Percentiles rank a stretch among this genome's conserved stretches.
These are phyloP conservation scores for Aureobasidium sp. DNA, from an alignment of 2,329 filamentous ascomycete species.

Conservation along the genomic window DNA sequence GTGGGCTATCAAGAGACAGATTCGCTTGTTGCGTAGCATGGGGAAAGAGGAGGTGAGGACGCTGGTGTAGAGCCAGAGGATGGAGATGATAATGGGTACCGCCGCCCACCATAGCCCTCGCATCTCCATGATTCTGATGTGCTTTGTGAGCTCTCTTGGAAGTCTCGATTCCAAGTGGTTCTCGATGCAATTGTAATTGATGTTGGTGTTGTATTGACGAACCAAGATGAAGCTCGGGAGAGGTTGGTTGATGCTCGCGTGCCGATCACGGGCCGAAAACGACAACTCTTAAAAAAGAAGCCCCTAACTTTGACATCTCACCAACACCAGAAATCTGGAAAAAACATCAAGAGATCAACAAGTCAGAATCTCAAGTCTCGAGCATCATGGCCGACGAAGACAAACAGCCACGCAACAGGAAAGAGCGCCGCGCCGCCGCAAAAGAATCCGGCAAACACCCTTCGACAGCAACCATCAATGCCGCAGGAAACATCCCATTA, in stretches of 20 bases:
- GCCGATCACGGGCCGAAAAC: constrained; percentile 9
- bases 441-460: constrained; percentile 27
- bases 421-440: constrained; percentile 34
- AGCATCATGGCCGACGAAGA: constrained; percentile 13
- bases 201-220: background rate
- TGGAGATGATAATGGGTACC: constrained; percentile 33
- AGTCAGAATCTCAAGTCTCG: background rate
- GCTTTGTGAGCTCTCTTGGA: background rate
- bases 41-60: constrained; percentile 48
- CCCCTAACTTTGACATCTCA: background rate
- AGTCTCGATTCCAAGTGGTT: background rate
- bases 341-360: background rate
- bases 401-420: constrained; percentile 32
- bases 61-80: constrained; percentile 40
- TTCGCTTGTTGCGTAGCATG: constrained; percentile 67
- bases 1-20: constrained; percentile 89
- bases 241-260: background rate
- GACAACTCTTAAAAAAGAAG: background rate
- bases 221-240: background rate
- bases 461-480: constrained; percentile 30
- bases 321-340: background rate
- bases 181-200: background rate
- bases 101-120: constrained; percentile 31
- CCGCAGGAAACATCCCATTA: constrained; percentile 50
- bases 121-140: constrained; percentile 23